Conservation (phyloP, 2,329 filamentous ascomycete species). For the Colletotrichum brevisporum region DNA sequence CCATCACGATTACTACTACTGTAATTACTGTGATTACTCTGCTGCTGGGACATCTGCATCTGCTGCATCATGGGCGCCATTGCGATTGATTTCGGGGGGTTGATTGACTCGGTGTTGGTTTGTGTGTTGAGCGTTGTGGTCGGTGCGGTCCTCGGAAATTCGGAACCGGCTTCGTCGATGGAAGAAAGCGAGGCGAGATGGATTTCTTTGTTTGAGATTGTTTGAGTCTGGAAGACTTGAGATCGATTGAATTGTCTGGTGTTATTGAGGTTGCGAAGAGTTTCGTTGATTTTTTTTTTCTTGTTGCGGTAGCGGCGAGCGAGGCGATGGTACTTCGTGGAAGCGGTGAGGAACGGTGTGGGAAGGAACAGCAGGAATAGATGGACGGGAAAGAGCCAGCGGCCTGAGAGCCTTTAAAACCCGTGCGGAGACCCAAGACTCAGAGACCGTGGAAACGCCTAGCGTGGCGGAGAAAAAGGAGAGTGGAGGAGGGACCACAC, state of each 20-base stretch:
- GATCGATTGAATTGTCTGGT: slow-evolving; percentile 17
- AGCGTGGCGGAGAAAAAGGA: slow-evolving; percentile 34
- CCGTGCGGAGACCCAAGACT: background rate
- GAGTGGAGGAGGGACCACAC: background rate
- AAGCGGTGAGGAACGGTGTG: slow-evolving; percentile 37
- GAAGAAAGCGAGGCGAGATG: slow-evolving; percentile 18
- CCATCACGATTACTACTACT: slow-evolving; percentile 81
- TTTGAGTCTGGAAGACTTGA: background rate
- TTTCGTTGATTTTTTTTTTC: slow-evolving; percentile 1
- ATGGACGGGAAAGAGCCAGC: background rate
- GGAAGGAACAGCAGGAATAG: slow-evolving; percentile 10
- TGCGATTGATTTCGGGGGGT: slow-evolving; percentile 50
- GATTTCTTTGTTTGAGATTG: background rate
- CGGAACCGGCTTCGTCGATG: slow-evolving; percentile 30
- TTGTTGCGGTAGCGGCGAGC: slow-evolving; percentile 21
- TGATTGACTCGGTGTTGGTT: slow-evolving; percentile 38
- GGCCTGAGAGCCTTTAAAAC: slow-evolving; percentile 34
- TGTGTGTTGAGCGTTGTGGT: slow-evolving; percentile 20
- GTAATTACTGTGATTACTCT: slow-evolving; percentile 62
- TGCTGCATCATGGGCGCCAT: slow-evolving; percentile 81
- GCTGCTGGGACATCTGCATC: slow-evolving; percentile 30
- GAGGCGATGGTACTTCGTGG: slow-evolving; percentile 9
- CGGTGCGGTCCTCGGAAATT: slow-evolving; percentile 31
- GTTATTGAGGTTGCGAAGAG: slow-evolving; percentile 13
- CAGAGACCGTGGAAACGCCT: slow-evolving; percentile 29